Evolutionary conservation across 371 early-diverging fungal genomes (phyloP).

Genomic region (Rhizomucor pusillus): DNA sequence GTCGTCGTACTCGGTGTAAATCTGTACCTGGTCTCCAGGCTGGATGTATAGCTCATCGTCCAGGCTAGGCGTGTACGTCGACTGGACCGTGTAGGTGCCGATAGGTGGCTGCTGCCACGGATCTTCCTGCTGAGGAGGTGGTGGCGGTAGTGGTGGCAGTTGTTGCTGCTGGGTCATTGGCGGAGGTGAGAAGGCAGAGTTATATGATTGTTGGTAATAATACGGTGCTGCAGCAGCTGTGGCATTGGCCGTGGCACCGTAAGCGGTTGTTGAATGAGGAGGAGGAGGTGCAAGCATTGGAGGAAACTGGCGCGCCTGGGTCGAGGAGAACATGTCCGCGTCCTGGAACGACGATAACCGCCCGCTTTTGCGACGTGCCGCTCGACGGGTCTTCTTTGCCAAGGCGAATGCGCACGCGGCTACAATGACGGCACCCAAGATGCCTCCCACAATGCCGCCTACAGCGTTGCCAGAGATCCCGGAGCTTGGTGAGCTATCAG

Average conservation of each 20-base stretch:
- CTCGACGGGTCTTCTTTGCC: slow-evolving; percentile 16
- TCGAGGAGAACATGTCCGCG: slow-evolving; percentile 11
- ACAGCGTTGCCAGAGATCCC: not conserved
- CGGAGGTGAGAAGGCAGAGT: not conserved
- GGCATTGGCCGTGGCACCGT: not conserved
- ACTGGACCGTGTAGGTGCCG: slow-evolving; percentile 39
- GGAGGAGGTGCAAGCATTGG: no score
- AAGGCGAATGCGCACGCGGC: slow-evolving; percentile 9
- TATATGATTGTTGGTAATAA: no score
- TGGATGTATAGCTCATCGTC: slow-evolving; percentile 26
- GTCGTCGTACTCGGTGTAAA: slow-evolving; percentile 25
- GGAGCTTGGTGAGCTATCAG: not conserved
- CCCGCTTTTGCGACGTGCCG: slow-evolving; percentile 4
- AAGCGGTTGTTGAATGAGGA: slow-evolving; percentile 3
- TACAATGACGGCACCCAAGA: slow-evolving; percentile 18
- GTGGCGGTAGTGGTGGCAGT: slow-evolving; percentile 2
- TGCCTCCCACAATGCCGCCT: slow-evolving; percentile 20
- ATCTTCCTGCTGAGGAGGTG: slow-evolving; percentile 1
- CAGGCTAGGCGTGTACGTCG: slow-evolving; percentile 34
- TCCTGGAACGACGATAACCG: slow-evolving; percentile 12
- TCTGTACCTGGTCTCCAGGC: slow-evolving; percentile 25
- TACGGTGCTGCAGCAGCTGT: not conserved
- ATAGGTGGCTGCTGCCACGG: slow-evolving; percentile 17
- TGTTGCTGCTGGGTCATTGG: not conserved
- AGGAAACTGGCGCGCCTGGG: slow-evolving; percentile 3